Percentiles rank a stretch among this genome's conserved stretches.
Evolutionary conservation across 169 alveolate species (phyloP).

Genomic region (Plasmodium vivax): DNA sequence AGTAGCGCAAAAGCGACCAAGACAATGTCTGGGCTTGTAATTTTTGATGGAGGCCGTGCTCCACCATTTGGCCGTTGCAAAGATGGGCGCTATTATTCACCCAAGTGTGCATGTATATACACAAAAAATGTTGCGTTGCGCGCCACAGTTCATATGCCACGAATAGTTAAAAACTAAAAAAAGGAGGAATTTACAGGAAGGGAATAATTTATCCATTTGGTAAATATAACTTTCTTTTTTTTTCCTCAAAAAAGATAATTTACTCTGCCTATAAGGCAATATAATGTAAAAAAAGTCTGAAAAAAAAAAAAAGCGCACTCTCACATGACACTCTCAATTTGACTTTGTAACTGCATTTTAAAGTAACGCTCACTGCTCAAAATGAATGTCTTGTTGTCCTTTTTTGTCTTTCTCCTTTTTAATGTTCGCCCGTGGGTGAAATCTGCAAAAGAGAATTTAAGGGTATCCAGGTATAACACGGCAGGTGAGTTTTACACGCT

Average conservation of each 20-base stretch:
- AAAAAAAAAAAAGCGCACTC: neutral
- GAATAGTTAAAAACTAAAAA: neutral
- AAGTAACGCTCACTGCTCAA: conserved; percentile 15
- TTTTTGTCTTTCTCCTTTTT: conserved; percentile 18
- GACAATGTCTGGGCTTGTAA: neutral
- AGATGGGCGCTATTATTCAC: neutral
- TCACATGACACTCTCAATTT: neutral
- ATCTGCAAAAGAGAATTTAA: conserved; percentile 47
- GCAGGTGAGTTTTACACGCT: conserved; percentile 18
- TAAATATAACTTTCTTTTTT: neutral
- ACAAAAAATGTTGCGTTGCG: neutral
- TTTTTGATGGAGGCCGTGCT: neutral
- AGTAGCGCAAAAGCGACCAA: neutral
- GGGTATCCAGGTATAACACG: conserved; percentile 20
- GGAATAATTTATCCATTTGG: neutral
- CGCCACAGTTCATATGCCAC: neutral
- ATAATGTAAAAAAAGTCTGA: neutral
- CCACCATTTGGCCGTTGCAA: neutral
- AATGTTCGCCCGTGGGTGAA: conserved; percentile 8
- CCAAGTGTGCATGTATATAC: neutral
- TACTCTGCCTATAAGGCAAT: neutral
- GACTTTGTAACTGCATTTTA: neutral
- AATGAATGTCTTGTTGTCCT: conserved; percentile 33
- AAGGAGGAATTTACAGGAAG: neutral
- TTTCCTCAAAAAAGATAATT: neutral